phyloP scores from a whole-genome alignment of 495 filamentous ascomycete species.

The Talaromyces adpressus region DNA sequence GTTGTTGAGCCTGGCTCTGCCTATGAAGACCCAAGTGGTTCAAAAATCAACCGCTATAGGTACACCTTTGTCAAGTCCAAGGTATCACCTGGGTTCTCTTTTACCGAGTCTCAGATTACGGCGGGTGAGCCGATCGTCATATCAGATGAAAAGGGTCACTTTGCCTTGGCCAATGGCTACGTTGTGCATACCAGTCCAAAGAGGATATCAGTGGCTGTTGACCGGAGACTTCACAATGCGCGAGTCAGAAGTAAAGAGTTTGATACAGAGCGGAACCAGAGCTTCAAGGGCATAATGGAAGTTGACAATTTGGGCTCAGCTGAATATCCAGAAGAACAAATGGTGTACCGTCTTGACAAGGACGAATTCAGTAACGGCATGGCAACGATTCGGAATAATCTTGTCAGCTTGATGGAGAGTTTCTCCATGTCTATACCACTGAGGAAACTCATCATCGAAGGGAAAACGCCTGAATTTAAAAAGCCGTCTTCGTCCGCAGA shows the following conservation, averaged over 20 bases:
- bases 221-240: conserved; percentile 80
- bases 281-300: conserved; percentile 89
- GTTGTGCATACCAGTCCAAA: conserved; percentile 66
- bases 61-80: conserved; percentile 75
- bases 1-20: conserved; percentile 73
- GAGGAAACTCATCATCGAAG: conserved; percentile 69
- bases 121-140: conserved; percentile 89
- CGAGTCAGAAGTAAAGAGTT: conserved; percentile 70
- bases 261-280: conserved; percentile 66
- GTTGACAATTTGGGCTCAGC: conserved; percentile 36
- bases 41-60: conserved; percentile 82
- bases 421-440: conserved; percentile 65
- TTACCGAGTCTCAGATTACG: conserved; percentile 83
- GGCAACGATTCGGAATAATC: conserved; percentile 88
- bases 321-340: conserved; percentile 45
- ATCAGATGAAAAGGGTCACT: conserved; percentile 94
- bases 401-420: conserved; percentile 84
- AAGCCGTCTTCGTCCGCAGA: conserved; percentile 48
- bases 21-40: conserved; percentile 53
- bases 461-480: conserved; percentile 67
- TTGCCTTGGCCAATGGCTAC: conserved; percentile 87
- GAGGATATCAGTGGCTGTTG: conserved; percentile 78
- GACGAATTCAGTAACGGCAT: conserved; percentile 98
- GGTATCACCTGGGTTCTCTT: conserved; percentile 56
- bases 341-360: conserved; percentile 84